A percentile compares a stretch with the other conserved stretches of the same genome.
These are phyloP conservation scores for Puccinia triticina DNA, from an alignment of 1,284 basidiomycete genomes.

Conservation along the genomic window DNA sequence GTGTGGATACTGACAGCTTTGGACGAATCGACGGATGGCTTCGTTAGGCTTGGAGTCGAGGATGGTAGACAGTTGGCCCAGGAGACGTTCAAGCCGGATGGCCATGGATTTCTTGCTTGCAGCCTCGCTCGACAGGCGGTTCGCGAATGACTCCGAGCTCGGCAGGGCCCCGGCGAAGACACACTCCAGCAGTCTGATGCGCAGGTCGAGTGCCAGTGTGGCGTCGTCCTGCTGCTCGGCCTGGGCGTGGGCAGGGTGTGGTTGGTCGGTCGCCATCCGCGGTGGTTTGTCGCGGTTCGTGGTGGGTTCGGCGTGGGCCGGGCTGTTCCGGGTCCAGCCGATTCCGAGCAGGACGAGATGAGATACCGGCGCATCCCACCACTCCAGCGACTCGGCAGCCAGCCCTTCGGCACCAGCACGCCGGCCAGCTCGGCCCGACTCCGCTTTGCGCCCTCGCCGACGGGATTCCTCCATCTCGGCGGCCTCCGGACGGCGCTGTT, in stretches of 20 bases:
- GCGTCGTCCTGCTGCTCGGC: slow-evolving; percentile 11
- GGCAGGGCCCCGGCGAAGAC: slow-evolving; percentile 53
- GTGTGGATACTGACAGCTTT: slow-evolving; percentile 55
- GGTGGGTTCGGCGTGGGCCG: no score
- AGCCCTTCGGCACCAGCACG: neutral
- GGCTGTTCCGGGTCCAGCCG: no score
- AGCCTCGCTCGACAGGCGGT: slow-evolving; percentile 8
- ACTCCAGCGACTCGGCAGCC: neutral
- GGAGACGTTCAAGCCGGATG: slow-evolving; percentile 52
- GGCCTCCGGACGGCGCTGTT: slow-evolving; percentile 94
- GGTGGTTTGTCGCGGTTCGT: neutral
- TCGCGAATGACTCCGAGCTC: slow-evolving; percentile 41
- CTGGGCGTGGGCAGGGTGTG: neutral
- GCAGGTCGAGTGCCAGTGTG: slow-evolving; percentile 55
- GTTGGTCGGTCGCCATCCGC: neutral
- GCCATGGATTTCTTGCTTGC: slow-evolving; percentile 51
- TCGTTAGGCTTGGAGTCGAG: slow-evolving; percentile 54
- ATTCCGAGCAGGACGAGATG: neutral
- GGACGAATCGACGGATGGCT: slow-evolving; percentile 55
- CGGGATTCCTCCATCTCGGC: slow-evolving; percentile 88
- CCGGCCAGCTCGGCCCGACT: slow-evolving; percentile 61
- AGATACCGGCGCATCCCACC: neutral
- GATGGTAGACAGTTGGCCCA: slow-evolving; percentile 50
- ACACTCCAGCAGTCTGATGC: slow-evolving; percentile 56
- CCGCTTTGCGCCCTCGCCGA: slow-evolving; percentile 95